phyloP scores from a whole-genome alignment of 2,329 filamentous ascomycete genomes.

The Aspergillus phoenicis region DNA sequence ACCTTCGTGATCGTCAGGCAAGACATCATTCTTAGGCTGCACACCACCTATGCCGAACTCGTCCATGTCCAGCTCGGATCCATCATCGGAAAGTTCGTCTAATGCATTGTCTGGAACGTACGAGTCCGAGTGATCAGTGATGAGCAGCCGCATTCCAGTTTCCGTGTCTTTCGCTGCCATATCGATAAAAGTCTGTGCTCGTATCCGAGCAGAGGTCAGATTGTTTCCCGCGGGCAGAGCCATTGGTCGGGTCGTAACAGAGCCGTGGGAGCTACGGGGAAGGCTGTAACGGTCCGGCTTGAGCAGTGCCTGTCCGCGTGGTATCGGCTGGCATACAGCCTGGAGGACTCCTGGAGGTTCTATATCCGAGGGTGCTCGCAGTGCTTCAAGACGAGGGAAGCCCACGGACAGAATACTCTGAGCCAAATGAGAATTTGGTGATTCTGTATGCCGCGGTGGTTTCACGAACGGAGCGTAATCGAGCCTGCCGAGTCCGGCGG shows the following conservation, averaged over 20 bases:
- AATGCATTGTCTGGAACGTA: conserved; percentile 40
- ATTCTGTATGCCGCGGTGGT: conserved; percentile 35
- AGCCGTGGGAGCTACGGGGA: conserved; percentile 47
- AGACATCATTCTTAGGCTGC: conserved; percentile 24
- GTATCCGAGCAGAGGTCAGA: conserved; percentile 47
- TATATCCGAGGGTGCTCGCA: conserved; percentile 49
- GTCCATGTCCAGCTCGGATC: conserved; percentile 38
- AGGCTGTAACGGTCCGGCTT: conserved; percentile 45
- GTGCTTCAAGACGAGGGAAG: conserved; percentile 43
- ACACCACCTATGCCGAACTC: conserved; percentile 35
- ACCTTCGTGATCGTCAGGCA: conserved; percentile 26
- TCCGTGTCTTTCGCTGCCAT: conserved; percentile 46
- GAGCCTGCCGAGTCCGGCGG: conserved; percentile 40
- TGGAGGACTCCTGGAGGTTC: conserved; percentile 48
- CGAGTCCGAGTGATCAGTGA: conserved; percentile 46
- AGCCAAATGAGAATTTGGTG: conserved; percentile 47
- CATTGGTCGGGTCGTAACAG: conserved; percentile 43
- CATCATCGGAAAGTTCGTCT: conserved; percentile 32
- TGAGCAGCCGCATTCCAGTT: conserved; percentile 42
- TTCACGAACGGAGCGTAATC: conserved; percentile 42
- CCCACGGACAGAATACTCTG: conserved; percentile 48
- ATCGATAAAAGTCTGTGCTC: conserved; percentile 50
- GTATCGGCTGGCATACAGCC: conserved; percentile 45
- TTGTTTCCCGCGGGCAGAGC: conserved; percentile 48
- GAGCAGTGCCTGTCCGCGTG: conserved; percentile 42